A percentile compares a stretch with the other conserved stretches of the same genome.
Evolutionary conservation across 2,329 filamentous ascomycete genomes (phyloP).

Genomic region (Mycosphaerella sp.): DNA sequence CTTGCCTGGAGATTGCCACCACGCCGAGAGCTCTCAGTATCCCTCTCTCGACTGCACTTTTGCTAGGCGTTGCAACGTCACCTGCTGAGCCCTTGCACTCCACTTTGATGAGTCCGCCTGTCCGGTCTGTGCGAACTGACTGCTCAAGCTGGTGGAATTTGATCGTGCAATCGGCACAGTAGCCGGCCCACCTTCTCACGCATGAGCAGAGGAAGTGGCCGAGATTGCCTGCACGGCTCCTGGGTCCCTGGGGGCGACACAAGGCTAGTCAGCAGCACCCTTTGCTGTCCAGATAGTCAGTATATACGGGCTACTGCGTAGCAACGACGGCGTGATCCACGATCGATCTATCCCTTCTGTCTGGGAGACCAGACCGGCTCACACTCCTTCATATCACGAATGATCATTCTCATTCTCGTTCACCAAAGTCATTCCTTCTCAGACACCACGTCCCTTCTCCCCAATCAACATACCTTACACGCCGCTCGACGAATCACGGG

Average conservation of each 20-base stretch:
- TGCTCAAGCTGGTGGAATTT: slow-evolving; percentile 10
- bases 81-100: slow-evolving; percentile 28
- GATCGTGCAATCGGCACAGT: slow-evolving; percentile 26
- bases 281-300: slow-evolving; percentile 22
- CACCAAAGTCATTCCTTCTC: slow-evolving; percentile 41
- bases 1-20: slow-evolving; percentile 27
- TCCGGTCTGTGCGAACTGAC: slow-evolving; percentile 19
- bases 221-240: slow-evolving; percentile 30
- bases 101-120: slow-evolving; percentile 25
- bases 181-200: slow-evolving; percentile 27
- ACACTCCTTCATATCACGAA: slow-evolving; percentile 16
- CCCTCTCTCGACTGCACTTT: slow-evolving; percentile 23
- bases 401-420: slow-evolving; percentile 10
- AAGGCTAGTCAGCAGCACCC: slow-evolving; percentile 31
- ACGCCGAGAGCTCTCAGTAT: slow-evolving; percentile 24
- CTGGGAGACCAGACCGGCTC: slow-evolving; percentile 17
- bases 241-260: slow-evolving; percentile 28
- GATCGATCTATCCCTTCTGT: slow-evolving; percentile 7
- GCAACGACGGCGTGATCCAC: slow-evolving; percentile 16
- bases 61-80: slow-evolving; percentile 24
- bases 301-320: slow-evolving; percentile 28
- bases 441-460: slow-evolving; percentile 38
- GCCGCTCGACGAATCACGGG: slow-evolving; percentile 26
- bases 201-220: slow-evolving; percentile 26
- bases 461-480: slow-evolving; percentile 22